Conservation (phyloP, 2,329 filamentous ascomycete species). For the Acrodontium crateriforme region DNA sequence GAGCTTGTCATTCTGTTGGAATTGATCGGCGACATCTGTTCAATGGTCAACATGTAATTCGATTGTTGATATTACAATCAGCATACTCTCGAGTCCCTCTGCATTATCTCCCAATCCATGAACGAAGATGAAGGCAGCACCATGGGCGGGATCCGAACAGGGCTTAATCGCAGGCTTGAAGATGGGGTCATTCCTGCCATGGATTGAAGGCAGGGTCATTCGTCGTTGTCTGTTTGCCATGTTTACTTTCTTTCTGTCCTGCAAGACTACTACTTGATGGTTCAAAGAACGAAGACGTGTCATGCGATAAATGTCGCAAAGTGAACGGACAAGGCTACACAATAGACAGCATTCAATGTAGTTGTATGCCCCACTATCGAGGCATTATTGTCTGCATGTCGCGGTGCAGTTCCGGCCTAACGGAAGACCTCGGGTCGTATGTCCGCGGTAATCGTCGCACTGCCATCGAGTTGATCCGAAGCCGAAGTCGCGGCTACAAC, state of each 20-base stretch:
- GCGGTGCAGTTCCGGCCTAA: slow-evolving; percentile 2
- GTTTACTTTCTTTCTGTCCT: too few species aligned
- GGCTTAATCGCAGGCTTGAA: slow-evolving; percentile 24
- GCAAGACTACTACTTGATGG: slow-evolving; percentile 6
- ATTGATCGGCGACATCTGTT: slow-evolving; percentile 21
- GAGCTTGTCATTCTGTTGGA: slow-evolving; percentile 35
- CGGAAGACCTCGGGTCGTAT: slow-evolving; percentile 4
- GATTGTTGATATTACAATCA: neutral
- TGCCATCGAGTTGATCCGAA: too few species aligned
- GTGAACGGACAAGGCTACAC: too few species aligned
- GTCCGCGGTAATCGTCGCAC: too few species aligned
- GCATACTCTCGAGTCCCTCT: slow-evolving; percentile 27
- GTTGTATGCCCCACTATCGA: slow-evolving; percentile 1
- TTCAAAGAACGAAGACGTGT: neutral
- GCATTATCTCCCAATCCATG: slow-evolving; percentile 33
- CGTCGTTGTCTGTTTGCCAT: slow-evolving; percentile 9
- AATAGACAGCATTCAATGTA: too few species aligned
- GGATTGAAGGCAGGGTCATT: slow-evolving; percentile 18
- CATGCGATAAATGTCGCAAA: too few species aligned
- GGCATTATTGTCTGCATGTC: neutral
- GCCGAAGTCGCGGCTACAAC: too few species aligned
- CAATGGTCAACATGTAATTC: neutral
- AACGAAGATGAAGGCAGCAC: slow-evolving; percentile 31
- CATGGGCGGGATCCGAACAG: slow-evolving; percentile 22
- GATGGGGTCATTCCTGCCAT: slow-evolving; percentile 21